These are phyloP conservation scores for Suhomyces yuchorum DNA, from an alignment of 1,139 yeast genomes.

Conservation along the genomic window DNA sequence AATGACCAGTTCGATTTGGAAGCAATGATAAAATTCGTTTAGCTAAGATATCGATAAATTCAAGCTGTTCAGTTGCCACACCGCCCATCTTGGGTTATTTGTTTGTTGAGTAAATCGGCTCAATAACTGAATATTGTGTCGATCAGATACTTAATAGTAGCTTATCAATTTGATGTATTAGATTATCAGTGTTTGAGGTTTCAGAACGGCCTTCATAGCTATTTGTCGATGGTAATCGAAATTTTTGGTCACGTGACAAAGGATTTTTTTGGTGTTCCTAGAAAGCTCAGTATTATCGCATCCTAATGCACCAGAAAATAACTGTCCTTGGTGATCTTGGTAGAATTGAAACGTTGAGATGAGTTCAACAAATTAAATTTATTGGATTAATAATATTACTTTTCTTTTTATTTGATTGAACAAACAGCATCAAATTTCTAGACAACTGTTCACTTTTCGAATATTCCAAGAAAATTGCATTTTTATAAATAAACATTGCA, in stretches of 20 bases:
- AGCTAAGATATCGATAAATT: conserved; percentile 19
- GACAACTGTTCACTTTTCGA: too few relatives aligned
- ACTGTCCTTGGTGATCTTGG: too few relatives aligned
- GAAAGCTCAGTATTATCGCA: not conserved
- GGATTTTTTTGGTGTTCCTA: not conserved
- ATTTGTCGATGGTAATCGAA: conserved; percentile 4
- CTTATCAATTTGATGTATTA: not conserved
- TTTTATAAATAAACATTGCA: too few relatives aligned
- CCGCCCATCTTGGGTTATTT: conserved; percentile 10
- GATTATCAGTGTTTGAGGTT: not conserved
- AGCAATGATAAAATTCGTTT: conserved; percentile 38
- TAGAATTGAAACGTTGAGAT: too few relatives aligned
- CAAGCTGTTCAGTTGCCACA: conserved; percentile 15
- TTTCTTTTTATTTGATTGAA: too few relatives aligned
- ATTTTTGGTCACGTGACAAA: conserved; percentile 6
- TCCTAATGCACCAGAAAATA: too few relatives aligned
- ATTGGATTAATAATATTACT: too few relatives aligned
- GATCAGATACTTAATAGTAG: not conserved
- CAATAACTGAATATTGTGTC: not conserved
- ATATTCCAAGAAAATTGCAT: too few relatives aligned
- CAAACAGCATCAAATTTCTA: too few relatives aligned
- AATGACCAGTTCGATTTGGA: conserved; percentile 44
- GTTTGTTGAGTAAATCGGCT: not conserved
- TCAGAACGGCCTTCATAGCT: not conserved
- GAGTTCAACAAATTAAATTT: too few relatives aligned